Conservation (phyloP, 805 yeast genomes). For the Nakazawaea populi region DNA sequence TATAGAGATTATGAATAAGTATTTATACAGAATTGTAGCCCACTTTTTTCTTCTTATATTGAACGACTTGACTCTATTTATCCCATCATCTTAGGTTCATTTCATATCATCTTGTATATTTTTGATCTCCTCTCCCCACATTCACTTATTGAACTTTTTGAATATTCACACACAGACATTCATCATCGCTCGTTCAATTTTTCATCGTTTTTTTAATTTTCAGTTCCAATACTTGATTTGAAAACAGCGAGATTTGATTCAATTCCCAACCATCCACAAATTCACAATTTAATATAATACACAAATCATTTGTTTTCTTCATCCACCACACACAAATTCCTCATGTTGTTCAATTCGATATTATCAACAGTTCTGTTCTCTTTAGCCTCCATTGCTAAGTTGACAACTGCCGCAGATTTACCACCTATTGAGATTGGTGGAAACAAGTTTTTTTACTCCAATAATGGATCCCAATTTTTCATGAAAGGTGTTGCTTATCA, state of each 20-base stretch:
- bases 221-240: too few species aligned
- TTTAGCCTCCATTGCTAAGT: not conserved
- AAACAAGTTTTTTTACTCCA: slow-evolving; percentile 68
- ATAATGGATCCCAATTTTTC: slow-evolving; percentile 76
- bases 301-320: too few species aligned
- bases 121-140: not conserved
- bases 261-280: too few species aligned
- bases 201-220: not conserved
- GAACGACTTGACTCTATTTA: too few species aligned
- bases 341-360: not conserved
- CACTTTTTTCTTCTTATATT: not conserved
- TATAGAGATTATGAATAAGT: not conserved
- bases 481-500: slow-evolving; percentile 88
- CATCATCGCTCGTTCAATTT: not conserved
- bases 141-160: not conserved
- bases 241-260: too few species aligned
- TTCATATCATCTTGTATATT: too few species aligned
- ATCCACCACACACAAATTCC: not conserved
- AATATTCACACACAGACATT: not conserved
- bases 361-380: not conserved
- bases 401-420: slow-evolving; percentile 22
- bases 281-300: too few species aligned
- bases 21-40: not conserved
- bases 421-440: slow-evolving; percentile 60
- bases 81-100: too few species aligned